Conservation (phyloP, 768 basidiomycete species). For the Tricholoma saponaceum region DNA sequence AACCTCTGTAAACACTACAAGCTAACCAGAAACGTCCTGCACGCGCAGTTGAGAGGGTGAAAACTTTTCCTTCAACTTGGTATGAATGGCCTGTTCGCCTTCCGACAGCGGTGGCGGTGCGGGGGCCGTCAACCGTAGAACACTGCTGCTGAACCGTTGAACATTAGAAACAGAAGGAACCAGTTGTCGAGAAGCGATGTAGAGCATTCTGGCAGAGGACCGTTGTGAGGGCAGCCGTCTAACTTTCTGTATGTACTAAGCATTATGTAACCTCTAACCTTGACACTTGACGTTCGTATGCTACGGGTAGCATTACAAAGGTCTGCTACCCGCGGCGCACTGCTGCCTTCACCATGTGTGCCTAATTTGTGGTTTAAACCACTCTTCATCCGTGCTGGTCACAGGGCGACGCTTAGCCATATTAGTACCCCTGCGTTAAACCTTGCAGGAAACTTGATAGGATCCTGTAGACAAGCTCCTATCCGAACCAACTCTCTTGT, state of each 20-base stretch:
- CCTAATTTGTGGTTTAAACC: not conserved
- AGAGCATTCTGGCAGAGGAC: not conserved
- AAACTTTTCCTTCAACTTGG: conserved; percentile 73
- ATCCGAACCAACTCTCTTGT: not conserved
- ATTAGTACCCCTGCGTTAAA: not conserved
- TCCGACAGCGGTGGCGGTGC: conserved; percentile 23
- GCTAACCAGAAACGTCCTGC: conserved; percentile 88
- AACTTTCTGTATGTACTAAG: too few species aligned
- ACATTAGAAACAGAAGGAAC: conserved; percentile 17
- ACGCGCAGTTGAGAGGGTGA: conserved; percentile 79
- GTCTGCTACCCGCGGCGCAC: conserved; percentile 10
- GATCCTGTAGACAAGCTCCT: not conserved
- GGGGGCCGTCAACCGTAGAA: conserved; percentile 15
- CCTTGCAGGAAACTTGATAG: not conserved
- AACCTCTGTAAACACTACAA: not conserved
- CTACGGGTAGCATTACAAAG: conserved; percentile 21
- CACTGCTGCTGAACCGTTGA: conserved; percentile 27
- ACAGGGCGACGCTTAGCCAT: not conserved
- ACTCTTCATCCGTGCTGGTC: not conserved
- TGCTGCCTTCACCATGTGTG: conserved; percentile 1
- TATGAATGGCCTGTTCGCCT: conserved; percentile 68
- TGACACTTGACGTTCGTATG: conserved; percentile 12
- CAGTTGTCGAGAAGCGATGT: conserved; percentile 27
- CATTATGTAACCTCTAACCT: not conserved
- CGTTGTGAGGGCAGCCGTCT: not conserved